Conservation (phyloP, 2,329 filamentous ascomycete species). For the Elsinoe ampelina region DNA sequence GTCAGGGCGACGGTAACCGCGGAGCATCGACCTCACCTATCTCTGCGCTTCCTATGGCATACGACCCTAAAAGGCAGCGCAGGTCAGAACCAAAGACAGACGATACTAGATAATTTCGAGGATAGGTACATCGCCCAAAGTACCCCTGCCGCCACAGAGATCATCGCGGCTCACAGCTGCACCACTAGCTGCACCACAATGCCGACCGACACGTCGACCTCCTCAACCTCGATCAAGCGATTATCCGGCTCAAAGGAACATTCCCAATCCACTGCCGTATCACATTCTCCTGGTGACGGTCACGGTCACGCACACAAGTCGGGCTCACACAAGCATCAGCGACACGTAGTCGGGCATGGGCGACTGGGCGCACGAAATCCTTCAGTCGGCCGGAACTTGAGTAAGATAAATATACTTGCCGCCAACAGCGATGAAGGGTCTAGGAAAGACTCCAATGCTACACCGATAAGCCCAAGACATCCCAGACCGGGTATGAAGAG, state of each 20-base stretch:
- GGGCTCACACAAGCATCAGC: conserved; percentile 26
- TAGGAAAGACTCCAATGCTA: conserved; percentile 7
- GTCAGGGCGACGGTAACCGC: background rate
- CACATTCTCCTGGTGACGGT: conserved; percentile 16
- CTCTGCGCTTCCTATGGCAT: background rate
- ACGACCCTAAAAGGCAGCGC: background rate
- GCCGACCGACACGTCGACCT: conserved; percentile 8
- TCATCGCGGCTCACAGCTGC: conserved; percentile 12
- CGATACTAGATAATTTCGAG: background rate
- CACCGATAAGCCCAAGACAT: conserved; percentile 26
- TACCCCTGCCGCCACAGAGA: conserved; percentile 1
- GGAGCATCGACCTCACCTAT: background rate
- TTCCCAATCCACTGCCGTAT: conserved; percentile 23
- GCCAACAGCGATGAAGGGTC: conserved; percentile 15
- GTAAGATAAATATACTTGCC: conserved; percentile 27
- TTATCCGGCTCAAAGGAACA: conserved; percentile 10
- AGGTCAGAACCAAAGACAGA: background rate
- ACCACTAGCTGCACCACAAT: conserved; percentile 9
- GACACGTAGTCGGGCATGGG: conserved; percentile 30
- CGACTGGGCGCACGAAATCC: conserved; percentile 31
- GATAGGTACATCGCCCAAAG: conserved; percentile 6
- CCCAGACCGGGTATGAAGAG: conserved; percentile 28
- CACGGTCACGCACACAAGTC: conserved; percentile 8
- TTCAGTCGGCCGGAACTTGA: conserved; percentile 35
- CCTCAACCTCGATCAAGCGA: background rate